Percentiles rank a stretch among this genome's conserved stretches.
phyloP scores from a whole-genome alignment of 106 monocot genomes.

The Allium fistulosum region DNA sequence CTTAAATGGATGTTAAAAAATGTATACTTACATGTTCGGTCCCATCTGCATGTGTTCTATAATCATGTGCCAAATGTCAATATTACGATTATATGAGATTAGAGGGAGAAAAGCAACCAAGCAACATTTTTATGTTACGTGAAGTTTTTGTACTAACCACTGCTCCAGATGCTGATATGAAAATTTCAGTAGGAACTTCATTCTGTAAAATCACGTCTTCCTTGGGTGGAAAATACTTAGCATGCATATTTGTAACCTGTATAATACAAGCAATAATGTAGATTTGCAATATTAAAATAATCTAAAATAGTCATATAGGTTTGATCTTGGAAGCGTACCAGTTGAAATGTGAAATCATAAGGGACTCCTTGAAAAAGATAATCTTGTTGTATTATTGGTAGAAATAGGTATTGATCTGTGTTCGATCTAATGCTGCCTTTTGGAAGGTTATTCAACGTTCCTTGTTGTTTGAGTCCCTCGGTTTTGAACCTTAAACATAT shows the following conservation, averaged over 20 bases:
- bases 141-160: constrained; percentile 37
- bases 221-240: constrained; percentile 67
- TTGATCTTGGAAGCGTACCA: constrained; percentile 24
- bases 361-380: constrained; percentile 59
- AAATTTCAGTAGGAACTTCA: too few relatives aligned
- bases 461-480: constrained; percentile 39
- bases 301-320: too few relatives aligned
- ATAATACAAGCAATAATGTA: neutral
- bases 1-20: neutral
- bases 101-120: constrained; percentile 1
- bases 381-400: constrained; percentile 27
- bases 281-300: too few relatives aligned
- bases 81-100: too few relatives aligned
- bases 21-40: constrained; percentile 23
- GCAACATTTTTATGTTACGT: neutral
- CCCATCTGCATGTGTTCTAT: constrained; percentile 17
- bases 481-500: constrained; percentile 24
- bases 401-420: too few relatives aligned
- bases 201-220: too few relatives aligned
- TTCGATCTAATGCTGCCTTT: constrained; percentile 45
- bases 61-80: constrained; percentile 27
- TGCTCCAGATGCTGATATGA: too few relatives aligned
- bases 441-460: constrained; percentile 36
- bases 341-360: constrained; percentile 42
- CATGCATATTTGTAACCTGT: constrained; percentile 62